Conservation (phyloP, 1,139 yeast genomes). For the Hansenula lynferdii region DNA sequence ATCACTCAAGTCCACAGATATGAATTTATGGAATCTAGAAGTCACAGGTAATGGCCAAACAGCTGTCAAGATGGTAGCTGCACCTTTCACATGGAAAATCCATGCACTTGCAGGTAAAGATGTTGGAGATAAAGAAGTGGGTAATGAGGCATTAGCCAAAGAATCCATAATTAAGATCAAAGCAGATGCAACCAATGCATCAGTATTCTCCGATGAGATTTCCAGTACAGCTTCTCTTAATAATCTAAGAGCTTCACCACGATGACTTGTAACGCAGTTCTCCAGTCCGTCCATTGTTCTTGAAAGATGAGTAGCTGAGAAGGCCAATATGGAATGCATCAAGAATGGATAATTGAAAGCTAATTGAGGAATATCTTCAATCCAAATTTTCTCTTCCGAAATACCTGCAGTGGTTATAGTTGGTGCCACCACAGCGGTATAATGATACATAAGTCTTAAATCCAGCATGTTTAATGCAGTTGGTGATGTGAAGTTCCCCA, state of each 20-base stretch:
- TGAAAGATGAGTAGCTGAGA: constrained; percentile 87
- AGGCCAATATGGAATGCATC: constrained; percentile 88
- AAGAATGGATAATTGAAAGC: constrained; percentile 87
- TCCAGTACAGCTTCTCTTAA: constrained; percentile 82
- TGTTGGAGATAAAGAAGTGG: constrained; percentile 51
- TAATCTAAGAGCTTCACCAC: constrained; percentile 80
- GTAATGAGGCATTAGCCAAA: constrained; percentile 84
- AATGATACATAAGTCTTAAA: constrained; percentile 78
- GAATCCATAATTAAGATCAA: constrained; percentile 88
- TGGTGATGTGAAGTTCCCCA: not conserved
- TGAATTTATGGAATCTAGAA: constrained; percentile 67
- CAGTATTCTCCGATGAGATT: constrained; percentile 80
- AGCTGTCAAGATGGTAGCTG: constrained; percentile 90
- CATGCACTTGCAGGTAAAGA: constrained; percentile 90
- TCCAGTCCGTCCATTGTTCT: constrained; percentile 74
- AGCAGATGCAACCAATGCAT: constrained; percentile 90
- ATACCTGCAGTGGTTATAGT: constrained; percentile 91
- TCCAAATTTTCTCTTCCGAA: constrained; percentile 84
- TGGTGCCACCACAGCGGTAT: constrained; percentile 76
- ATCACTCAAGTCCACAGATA: constrained; percentile 72
- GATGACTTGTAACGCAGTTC: constrained; percentile 78
- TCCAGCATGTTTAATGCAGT: constrained; percentile 62
- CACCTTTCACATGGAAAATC: constrained; percentile 96
- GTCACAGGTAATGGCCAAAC: constrained; percentile 90
- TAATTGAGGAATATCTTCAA: constrained; percentile 76